Evolutionary conservation across 1,139 yeast species (phyloP), one percentile per base, ranked within the genome.

Genomic region (Magnusiomyces starmeri): DNA sequence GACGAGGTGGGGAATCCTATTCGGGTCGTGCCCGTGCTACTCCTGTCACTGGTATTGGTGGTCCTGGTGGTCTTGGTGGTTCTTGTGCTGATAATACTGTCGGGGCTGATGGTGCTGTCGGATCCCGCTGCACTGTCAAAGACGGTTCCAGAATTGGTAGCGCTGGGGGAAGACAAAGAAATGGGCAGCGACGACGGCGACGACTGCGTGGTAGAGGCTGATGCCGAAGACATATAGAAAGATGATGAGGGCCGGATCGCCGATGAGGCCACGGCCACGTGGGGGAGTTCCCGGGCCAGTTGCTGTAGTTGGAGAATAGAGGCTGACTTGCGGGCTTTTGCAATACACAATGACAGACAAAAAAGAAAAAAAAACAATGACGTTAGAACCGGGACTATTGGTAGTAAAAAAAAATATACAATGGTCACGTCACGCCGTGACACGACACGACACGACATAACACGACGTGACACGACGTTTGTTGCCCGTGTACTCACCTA

Each of bases 341-440:
- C 24, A 18, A 14, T 41, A 18, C 10, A 21, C 40, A 27, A 6
- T 27, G 24, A 22, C 16, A 22, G 8, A 37, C 10, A 12, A 12
- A 27, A 34, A 26, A 18, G 16, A n/a, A 26, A 25, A 21, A 32
- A 21, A 32, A 51, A n/a, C n/a, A n/a, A n/a, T n/a, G n/a, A n/a
- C n/a, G n/a, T n/a, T n/a, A n/a, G n/a, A n/a, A n/a, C n/a, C n/a
- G n/a, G n/a, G n/a, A n/a, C n/a, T n/a, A n/a, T n/a, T n/a, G n/a
- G n/a, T n/a, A 27, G 4, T 18, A 1, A 21, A 32, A n/a, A 24
- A 4, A 41, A 49, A 24, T 14, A 29, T 3, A 26, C 35, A 25
- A 42, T 56, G 27, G 54, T 55, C 61, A n/a, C 56, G 59, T 37
- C 60, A 16, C 4, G 63, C 58, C 32, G 57, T 54, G 37, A 54